Percentiles rank a stretch among this genome's conserved stretches.
Conservation (phyloP, 2,329 filamentous ascomycete genomes). For the Pseudogymnoascus sp. region DNA sequence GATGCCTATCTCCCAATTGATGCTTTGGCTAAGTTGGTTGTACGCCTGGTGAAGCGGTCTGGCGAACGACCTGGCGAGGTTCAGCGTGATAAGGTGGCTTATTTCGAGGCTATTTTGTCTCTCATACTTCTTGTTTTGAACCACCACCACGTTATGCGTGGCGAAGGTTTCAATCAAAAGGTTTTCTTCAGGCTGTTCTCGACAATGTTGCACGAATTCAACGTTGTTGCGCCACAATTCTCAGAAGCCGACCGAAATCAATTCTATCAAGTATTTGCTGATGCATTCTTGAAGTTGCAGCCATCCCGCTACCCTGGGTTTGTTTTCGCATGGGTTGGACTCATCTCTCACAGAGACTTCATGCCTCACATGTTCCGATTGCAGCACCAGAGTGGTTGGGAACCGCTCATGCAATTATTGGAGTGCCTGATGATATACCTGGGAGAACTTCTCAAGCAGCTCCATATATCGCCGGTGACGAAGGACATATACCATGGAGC, state of each 20-base stretch:
- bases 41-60: slow-evolving; percentile 66
- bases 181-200: slow-evolving; percentile 90
- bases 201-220: slow-evolving; percentile 68
- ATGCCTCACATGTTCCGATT: slow-evolving; percentile 67
- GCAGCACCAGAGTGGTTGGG: slow-evolving; percentile 65
- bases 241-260: slow-evolving; percentile 57
- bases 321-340: slow-evolving; percentile 71
- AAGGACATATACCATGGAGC: slow-evolving; percentile 81
- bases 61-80: slow-evolving; percentile 50
- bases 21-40: slow-evolving; percentile 72
- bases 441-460: slow-evolving; percentile 68
- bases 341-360: slow-evolving; percentile 79
- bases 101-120: slow-evolving; percentile 69
- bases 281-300: slow-evolving; percentile 63
- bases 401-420: slow-evolving; percentile 63
- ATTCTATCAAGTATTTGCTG: slow-evolving; percentile 63
- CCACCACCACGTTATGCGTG: slow-evolving; percentile 73
- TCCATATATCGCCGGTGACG: slow-evolving; percentile 58
- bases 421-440: slow-evolving; percentile 65
- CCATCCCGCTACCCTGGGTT: slow-evolving; percentile 75
- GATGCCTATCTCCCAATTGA: slow-evolving; percentile 60
- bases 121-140: slow-evolving; percentile 75
- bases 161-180: slow-evolving; percentile 75
- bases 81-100: slow-evolving; percentile 55
- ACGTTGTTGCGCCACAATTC: slow-evolving; percentile 48